Conservation (phyloP, 2,329 filamentous ascomycete genomes). For the Rosellinia necatrix region DNA sequence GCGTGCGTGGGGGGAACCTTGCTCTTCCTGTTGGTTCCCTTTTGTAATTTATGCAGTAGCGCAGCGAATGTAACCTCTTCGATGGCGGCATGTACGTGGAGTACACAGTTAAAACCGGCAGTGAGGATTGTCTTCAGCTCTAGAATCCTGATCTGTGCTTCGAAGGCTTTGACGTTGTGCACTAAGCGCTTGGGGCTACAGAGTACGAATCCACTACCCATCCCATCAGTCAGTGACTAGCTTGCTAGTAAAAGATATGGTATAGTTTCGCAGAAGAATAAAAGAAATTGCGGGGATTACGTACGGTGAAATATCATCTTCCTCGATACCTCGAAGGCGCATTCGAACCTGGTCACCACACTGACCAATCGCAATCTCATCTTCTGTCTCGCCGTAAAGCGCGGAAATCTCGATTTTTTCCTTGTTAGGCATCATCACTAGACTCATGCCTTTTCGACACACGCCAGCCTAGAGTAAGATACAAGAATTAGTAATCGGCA, state of each 20-base stretch:
- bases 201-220: constrained; percentile 77
- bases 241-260: not conserved
- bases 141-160: constrained; percentile 94
- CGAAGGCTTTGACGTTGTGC: constrained; percentile 86
- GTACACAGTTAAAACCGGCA: constrained; percentile 95
- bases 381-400: constrained; percentile 93
- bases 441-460: constrained; percentile 82
- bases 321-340: constrained; percentile 91
- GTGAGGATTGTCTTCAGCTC: constrained; percentile 94
- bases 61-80: constrained; percentile 93
- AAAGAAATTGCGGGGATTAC: not conserved
- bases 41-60: constrained; percentile 91
- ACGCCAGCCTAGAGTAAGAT: constrained; percentile 66
- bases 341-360: constrained; percentile 95
- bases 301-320: constrained; percentile 86
- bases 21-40: constrained; percentile 90
- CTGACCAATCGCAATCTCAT: constrained; percentile 79
- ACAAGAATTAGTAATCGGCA: constrained; percentile 1
- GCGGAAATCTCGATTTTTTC: constrained; percentile 80
- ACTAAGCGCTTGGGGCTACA: constrained; percentile 94
- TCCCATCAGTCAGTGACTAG: constrained; percentile 5
- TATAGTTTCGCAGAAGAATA: not conserved
- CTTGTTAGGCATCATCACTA: constrained; percentile 93
- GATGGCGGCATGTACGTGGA: constrained; percentile 96
- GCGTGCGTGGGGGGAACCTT: constrained; percentile 93